Base-by-base conservation (phyloP, 306 rosid genomes). In the Psophocarpus tetragonolobus region DNA sequence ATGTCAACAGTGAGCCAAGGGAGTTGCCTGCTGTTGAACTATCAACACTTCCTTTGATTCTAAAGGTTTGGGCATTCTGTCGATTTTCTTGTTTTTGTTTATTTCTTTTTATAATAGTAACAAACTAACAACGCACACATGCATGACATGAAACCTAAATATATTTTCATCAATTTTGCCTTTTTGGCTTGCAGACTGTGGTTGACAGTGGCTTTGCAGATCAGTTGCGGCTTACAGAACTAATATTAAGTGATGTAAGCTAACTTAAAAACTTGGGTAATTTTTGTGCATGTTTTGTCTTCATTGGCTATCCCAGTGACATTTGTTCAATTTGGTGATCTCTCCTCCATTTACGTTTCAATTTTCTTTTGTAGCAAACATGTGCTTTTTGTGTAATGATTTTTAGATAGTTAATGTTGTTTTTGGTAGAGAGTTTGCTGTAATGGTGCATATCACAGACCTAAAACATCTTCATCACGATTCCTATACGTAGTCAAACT, bases 1-100 rank as follows among this genome's bases (percentile, higher is more conserved):
- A 86, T 79, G 86, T 87, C 69, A 94, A 86, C 75, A 84, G 93
- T 67, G 97, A 92, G 85, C 80, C 92, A 64, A 94, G 92, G 83
- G 98, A 94, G 76, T 88, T 92, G 87, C 98, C 98, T 68, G 92
- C 88, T 15, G 86, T 94, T 48, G 97, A 90, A 80, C 87, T 92
- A 53, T 87, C 97, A 10, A 89, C 97, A 71, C 97, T 94, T 74
- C 97, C 97, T 53, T 71, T 89, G 73, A 85, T 94, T 80, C 95
- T 88, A 33, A 94, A 94, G 97, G 98, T 93, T 73, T 78, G 53
- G 61, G 39, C 47, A 29, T 73, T 90, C 41, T 50, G 21, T 83
- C 29, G 15, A 42, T 39, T 76, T 44, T 71, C 65, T 57, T 11
- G 20, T 65, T 20, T 76, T 47, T 17, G 1, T 50, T 58, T 29